phyloP scores from a whole-genome alignment of 2,329 filamentous ascomycete species.

The Tolypocladium nubicola region DNA sequence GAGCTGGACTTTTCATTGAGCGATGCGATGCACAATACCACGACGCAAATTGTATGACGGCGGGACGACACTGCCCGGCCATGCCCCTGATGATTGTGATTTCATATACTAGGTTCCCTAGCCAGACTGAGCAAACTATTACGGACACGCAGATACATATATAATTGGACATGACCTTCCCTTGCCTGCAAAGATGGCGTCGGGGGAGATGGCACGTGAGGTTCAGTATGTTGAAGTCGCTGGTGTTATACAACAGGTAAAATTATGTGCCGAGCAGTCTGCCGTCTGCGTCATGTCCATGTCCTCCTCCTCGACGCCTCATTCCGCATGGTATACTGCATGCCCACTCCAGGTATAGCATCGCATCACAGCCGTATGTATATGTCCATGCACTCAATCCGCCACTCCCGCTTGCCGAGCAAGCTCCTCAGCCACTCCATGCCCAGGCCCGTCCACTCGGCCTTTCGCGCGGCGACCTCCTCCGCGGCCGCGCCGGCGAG shows the following conservation, averaged over 20 bases:
- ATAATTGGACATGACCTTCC: background rate
- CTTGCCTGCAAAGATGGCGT: background rate
- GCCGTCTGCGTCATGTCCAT: background rate
- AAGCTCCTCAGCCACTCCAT: constrained; percentile 80
- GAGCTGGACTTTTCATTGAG: background rate
- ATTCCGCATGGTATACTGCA: background rate
- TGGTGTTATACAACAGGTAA: background rate
- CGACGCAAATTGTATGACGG: background rate
- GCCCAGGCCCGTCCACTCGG: constrained; percentile 66
- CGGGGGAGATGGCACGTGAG: background rate
- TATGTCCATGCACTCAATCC: constrained; percentile 83
- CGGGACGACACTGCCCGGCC: background rate
- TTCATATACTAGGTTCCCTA: background rate
- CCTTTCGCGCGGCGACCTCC: constrained; percentile 40
- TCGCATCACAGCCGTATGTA: constrained; percentile 52
- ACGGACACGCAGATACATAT: background rate
- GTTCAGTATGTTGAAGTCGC: background rate
- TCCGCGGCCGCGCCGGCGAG: constrained; percentile 58
- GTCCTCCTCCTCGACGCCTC: background rate
- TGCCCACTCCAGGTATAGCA: background rate
- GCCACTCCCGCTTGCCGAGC: constrained; percentile 76
- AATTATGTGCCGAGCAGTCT: background rate
- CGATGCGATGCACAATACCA: background rate
- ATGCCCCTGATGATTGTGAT: background rate
- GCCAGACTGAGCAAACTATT: background rate